Evolutionary conservation across 768 basidiomycete species (phyloP).

Genomic region (Artomyces pyxidatus): DNA sequence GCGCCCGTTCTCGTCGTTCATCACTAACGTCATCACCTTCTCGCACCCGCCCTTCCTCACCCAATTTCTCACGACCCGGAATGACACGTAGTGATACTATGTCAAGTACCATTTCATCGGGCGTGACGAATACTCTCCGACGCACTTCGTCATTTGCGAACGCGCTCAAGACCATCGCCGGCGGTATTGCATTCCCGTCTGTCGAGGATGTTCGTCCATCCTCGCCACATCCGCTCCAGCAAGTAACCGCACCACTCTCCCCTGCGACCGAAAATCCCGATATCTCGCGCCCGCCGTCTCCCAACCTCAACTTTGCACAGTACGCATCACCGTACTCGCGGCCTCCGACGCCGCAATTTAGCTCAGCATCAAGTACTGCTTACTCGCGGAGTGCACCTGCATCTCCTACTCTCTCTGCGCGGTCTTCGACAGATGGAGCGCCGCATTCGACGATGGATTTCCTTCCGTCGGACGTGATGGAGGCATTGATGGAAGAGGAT

Average conservation of each 20-base stretch:
- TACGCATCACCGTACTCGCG: slow-evolving; percentile 72
- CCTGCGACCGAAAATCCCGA: slow-evolving; percentile 25
- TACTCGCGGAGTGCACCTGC: slow-evolving; percentile 16
- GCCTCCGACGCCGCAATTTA: slow-evolving; percentile 33
- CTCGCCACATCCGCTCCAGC: slow-evolving; percentile 28
- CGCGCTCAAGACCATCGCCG: slow-evolving; percentile 60
- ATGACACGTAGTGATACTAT: slow-evolving; percentile 55
- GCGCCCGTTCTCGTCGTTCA: slow-evolving; percentile 33
- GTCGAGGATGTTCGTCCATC: slow-evolving; percentile 45
- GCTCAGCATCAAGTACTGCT: slow-evolving; percentile 1
- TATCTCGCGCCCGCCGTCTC: slow-evolving; percentile 66
- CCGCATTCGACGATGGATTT: slow-evolving; percentile 41
- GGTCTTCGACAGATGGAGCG: slow-evolving; percentile 17
- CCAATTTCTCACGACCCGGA: slow-evolving; percentile 38
- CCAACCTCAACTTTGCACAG: slow-evolving; percentile 68
- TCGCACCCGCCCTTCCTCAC: slow-evolving; percentile 34
- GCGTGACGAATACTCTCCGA: slow-evolving; percentile 59
- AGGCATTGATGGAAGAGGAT: slow-evolving; percentile 87
- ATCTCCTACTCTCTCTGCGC: slow-evolving; percentile 23
- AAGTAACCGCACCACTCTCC: slow-evolving; percentile 18
- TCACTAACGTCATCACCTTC: slow-evolving; percentile 46
- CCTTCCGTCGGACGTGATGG: slow-evolving; percentile 72
- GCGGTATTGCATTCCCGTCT: slow-evolving; percentile 63
- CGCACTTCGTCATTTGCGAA: slow-evolving; percentile 80
- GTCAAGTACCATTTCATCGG: slow-evolving; percentile 49